phyloP scores from a whole-genome alignment of 2,329 filamentous ascomycete genomes.

The Diaporthe sp. region DNA sequence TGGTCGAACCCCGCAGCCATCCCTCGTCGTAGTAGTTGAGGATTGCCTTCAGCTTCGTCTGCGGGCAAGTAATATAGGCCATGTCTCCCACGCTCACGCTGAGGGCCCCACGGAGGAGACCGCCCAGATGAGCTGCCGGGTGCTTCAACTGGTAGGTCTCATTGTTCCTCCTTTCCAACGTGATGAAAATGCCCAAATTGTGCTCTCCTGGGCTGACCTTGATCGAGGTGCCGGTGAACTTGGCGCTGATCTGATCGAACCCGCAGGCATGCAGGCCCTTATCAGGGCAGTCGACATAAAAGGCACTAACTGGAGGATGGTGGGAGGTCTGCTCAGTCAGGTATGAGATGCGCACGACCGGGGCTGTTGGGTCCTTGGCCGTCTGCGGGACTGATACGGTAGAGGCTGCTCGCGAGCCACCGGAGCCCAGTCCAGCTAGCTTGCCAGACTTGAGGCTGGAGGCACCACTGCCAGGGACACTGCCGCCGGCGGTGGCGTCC shows the following conservation, averaged over 20 bases:
- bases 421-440: slow-evolving; percentile 46
- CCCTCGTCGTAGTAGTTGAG: slow-evolving; percentile 94
- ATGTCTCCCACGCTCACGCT: slow-evolving; percentile 92
- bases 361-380: slow-evolving; percentile 57
- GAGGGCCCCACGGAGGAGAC: slow-evolving; percentile 87
- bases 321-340: slow-evolving; percentile 98
- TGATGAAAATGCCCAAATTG: slow-evolving; percentile 97
- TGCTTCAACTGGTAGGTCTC: slow-evolving; percentile 97
- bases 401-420: slow-evolving; percentile 61
- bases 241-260: slow-evolving; percentile 96
- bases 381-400: slow-evolving; percentile 66
- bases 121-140: slow-evolving; percentile 92
- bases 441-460: slow-evolving; percentile 63
- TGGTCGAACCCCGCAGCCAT: slow-evolving; percentile 92
- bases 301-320: slow-evolving; percentile 96
- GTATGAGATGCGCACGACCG: slow-evolving; percentile 85
- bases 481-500: slow-evolving; percentile 54
- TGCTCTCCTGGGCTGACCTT: slow-evolving; percentile 92
- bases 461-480: slow-evolving; percentile 57
- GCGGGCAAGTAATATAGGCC: slow-evolving; percentile 90
- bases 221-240: slow-evolving; percentile 96
- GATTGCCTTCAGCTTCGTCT: slow-evolving; percentile 92
- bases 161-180: slow-evolving; percentile 81
- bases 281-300: slow-evolving; percentile 92
- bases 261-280: slow-evolving; percentile 89